Percentiles rank a stretch among this genome's conserved stretches.
phyloP scores from a whole-genome alignment of 1,284 basidiomycete genomes.

The Boletellus sp. region DNA sequence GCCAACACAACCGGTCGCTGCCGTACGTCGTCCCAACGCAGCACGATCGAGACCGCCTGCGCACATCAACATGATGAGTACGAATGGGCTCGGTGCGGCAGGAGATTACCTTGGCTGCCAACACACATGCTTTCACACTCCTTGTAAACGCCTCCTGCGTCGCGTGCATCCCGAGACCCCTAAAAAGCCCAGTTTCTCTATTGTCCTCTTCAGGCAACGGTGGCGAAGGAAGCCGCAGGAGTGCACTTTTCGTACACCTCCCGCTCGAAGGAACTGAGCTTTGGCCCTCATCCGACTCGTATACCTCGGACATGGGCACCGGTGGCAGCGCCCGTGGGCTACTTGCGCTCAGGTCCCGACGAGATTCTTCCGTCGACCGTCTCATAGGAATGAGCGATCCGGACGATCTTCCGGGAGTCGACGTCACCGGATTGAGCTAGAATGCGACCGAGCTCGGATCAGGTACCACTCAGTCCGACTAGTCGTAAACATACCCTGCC shows the following conservation, averaged over 20 bases:
- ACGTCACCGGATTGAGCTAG: slow-evolving; percentile 24
- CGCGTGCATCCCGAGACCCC: slow-evolving; percentile 12
- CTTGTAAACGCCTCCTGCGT: slow-evolving; percentile 25
- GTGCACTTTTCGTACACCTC: slow-evolving; percentile 12
- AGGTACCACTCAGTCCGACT: background rate
- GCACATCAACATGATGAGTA: slow-evolving; percentile 27
- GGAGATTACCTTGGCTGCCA: slow-evolving; percentile 46
- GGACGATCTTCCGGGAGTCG: slow-evolving; percentile 5
- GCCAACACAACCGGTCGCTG: slow-evolving; percentile 32
- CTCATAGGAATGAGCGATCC: slow-evolving; percentile 25
- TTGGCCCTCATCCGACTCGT: background rate
- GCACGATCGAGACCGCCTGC: slow-evolving; percentile 27
- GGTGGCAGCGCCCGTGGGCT: slow-evolving; percentile 21
- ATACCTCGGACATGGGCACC: slow-evolving; percentile 5
- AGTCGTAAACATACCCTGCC: slow-evolving; percentile 52
- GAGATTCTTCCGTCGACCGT: slow-evolving; percentile 12
- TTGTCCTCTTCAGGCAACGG: slow-evolving; percentile 3
- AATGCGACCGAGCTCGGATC: background rate
- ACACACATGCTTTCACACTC: slow-evolving; percentile 39
- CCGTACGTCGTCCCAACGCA: slow-evolving; percentile 19
- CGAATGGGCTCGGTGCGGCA: background rate
- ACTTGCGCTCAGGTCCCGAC: slow-evolving; percentile 11
- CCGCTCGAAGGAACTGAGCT: background rate
- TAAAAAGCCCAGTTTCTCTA: background rate
- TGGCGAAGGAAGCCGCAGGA: slow-evolving; percentile 15